A percentile compares a stretch with the other conserved stretches of the same genome.
Conservation (phyloP, 2,329 filamentous ascomycete genomes). For the Chalaropsis ovoidea region DNA sequence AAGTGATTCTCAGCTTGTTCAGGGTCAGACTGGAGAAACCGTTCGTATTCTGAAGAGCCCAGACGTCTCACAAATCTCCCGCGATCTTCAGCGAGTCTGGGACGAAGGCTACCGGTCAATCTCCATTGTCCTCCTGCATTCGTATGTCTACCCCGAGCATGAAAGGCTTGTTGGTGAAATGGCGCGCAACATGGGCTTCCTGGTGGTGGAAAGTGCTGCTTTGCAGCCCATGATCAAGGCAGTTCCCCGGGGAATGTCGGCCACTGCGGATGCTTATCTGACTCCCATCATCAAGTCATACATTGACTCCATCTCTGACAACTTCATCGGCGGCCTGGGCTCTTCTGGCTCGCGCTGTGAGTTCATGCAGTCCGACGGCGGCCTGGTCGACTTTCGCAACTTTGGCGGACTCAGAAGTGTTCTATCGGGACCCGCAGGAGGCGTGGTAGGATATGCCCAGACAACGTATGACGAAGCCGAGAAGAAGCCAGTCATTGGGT, state of each 20-base stretch:
- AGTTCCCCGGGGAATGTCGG: slow-evolving; percentile 38
- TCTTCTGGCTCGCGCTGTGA: slow-evolving; percentile 79
- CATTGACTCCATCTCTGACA: slow-evolving; percentile 34
- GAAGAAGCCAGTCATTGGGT: slow-evolving; percentile 78
- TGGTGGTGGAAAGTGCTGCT: slow-evolving; percentile 30
- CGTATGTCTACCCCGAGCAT: slow-evolving; percentile 81
- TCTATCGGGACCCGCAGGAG: slow-evolving; percentile 80
- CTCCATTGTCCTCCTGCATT: slow-evolving; percentile 84
- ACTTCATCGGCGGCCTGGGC: slow-evolving; percentile 68
- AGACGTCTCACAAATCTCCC: slow-evolving; percentile 43
- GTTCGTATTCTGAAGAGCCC: slow-evolving; percentile 56
- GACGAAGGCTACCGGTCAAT: slow-evolving; percentile 64
- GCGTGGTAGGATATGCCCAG: slow-evolving; percentile 83
- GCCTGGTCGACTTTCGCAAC: slow-evolving; percentile 60
- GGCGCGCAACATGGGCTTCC: slow-evolving; percentile 61
- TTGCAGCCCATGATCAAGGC: slow-evolving; percentile 38
- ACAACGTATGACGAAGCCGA: slow-evolving; percentile 81
- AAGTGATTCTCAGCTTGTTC: slow-evolving; percentile 63
- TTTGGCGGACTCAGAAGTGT: slow-evolving; percentile 82
- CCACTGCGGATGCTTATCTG: slow-evolving; percentile 38
- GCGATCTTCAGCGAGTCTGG: slow-evolving; percentile 50
- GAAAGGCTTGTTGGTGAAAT: slow-evolving; percentile 67
- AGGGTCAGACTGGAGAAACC: slow-evolving; percentile 57
- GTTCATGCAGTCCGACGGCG: slow-evolving; percentile 87
- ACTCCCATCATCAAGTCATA: slow-evolving; percentile 37